Conservation (phyloP, 23 red algal genomes). For the Chondrus crispus region DNA sequence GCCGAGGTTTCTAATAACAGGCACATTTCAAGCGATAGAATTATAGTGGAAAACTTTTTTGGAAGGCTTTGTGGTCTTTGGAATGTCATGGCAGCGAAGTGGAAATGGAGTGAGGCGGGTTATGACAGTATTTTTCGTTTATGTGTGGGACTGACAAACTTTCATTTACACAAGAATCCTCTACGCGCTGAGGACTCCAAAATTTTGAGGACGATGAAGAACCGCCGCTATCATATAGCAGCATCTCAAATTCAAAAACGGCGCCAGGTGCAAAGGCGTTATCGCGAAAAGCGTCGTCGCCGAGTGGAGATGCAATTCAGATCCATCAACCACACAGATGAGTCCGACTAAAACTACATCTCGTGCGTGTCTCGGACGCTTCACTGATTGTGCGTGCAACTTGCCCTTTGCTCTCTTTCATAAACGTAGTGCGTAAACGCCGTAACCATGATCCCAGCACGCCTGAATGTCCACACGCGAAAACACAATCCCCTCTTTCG, state of each 20-base stretch:
- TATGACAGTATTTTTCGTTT: slow-evolving; percentile 5
- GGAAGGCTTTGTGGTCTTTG: neutral
- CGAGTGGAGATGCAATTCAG: no score
- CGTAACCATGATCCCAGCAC: no score
- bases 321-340: no score
- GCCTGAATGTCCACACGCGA: no score
- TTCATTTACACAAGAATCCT: neutral
- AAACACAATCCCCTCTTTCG: no score
- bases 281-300: no score
- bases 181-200: neutral
- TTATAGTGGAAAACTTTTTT: neutral
- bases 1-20: neutral
- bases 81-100: neutral
- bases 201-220: neutral
- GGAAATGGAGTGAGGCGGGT: neutral
- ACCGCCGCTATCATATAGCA: neutral
- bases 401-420: no score
- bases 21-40: neutral
- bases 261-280: neutral
- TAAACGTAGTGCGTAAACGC: no score
- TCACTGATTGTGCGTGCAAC: no score
- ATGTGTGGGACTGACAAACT: neutral
- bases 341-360: no score
- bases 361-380: no score
- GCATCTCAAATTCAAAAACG: neutral